These are phyloP conservation scores for Dioscorea cayenensis DNA, from an alignment of 116 monocot species.

Conservation along the genomic window DNA sequence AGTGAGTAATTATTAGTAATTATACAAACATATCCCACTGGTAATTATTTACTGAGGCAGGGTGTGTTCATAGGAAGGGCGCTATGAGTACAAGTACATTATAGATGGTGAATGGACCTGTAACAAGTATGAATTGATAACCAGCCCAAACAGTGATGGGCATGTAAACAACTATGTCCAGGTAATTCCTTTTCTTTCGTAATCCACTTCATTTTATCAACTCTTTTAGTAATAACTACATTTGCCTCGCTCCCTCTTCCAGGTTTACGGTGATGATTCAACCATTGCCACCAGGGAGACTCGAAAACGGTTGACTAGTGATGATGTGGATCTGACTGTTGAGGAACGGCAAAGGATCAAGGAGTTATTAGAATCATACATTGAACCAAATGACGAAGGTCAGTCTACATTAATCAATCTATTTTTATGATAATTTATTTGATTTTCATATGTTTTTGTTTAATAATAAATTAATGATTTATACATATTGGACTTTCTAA, in stretches of 20 bases:
- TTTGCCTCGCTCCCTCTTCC: neutral
- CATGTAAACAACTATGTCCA: constrained; percentile 90
- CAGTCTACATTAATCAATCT: too few relatives aligned
- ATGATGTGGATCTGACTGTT: constrained; percentile 47
- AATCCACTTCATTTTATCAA: neutral
- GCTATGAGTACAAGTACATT: constrained; percentile 92
- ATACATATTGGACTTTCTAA: too few relatives aligned
- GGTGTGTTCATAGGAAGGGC: constrained; percentile 46
- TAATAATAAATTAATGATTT: too few relatives aligned
- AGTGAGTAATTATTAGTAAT: constrained; percentile 40
- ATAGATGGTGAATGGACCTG: constrained; percentile 79
- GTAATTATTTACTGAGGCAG: too few relatives aligned
- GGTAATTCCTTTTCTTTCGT: constrained; percentile 22
- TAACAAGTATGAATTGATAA: constrained; percentile 58
- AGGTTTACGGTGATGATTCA: constrained; percentile 37
- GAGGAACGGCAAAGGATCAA: constrained; percentile 50
- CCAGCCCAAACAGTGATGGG: constrained; percentile 60
- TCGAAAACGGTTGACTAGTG: constrained; percentile 38
- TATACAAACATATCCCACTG: neutral
- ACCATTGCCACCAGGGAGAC: constrained; percentile 18
- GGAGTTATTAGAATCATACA: constrained; percentile 40
- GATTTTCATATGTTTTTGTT: too few relatives aligned
- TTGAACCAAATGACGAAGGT: constrained; percentile 1
- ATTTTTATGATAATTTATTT: too few relatives aligned
- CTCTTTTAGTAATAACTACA: neutral